phyloP scores from a whole-genome alignment of 257 asterid genomes.

The Jaltomata sinuosa region DNA sequence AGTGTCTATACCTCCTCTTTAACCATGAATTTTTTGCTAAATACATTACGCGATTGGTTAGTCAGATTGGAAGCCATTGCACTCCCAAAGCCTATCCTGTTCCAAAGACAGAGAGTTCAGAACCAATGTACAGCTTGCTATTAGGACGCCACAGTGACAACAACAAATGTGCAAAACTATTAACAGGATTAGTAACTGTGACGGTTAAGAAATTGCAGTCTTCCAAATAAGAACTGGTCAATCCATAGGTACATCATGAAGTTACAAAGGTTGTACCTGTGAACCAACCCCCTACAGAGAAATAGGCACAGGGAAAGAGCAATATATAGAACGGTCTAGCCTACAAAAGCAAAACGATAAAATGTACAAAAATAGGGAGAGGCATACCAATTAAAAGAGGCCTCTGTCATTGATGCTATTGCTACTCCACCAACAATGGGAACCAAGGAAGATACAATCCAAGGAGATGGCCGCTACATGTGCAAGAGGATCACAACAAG shows the following conservation, averaged over 20 bases:
- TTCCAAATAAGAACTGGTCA: not conserved
- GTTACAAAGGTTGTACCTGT: not conserved
- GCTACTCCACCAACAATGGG: constrained; percentile 94
- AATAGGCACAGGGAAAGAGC: not conserved
- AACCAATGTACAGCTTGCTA: not conserved
- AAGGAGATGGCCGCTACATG: constrained; percentile 60
- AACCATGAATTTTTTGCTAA: constrained; percentile 67
- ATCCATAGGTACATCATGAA: not conserved
- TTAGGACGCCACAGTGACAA: not conserved
- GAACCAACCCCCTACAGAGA: not conserved
- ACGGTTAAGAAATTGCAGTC: not conserved
- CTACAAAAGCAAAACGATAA: not conserved
- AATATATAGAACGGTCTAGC: not conserved
- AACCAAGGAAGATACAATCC: constrained; percentile 66
- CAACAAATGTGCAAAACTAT: not conserved
- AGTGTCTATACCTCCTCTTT: constrained; percentile 49
- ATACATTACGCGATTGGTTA: constrained; percentile 83
- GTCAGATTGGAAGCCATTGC: constrained; percentile 96
- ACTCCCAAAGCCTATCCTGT: constrained; percentile 78
- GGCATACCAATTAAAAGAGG: constrained; percentile 77
- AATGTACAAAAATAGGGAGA: not conserved
- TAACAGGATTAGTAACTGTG: not conserved
- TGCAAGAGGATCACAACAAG: constrained; percentile 12
- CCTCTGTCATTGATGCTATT: constrained; percentile 80
- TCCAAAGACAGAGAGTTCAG: not conserved